Conservation (phyloP, 768 basidiomycete genomes). For the Nevesoporus exiguus region DNA sequence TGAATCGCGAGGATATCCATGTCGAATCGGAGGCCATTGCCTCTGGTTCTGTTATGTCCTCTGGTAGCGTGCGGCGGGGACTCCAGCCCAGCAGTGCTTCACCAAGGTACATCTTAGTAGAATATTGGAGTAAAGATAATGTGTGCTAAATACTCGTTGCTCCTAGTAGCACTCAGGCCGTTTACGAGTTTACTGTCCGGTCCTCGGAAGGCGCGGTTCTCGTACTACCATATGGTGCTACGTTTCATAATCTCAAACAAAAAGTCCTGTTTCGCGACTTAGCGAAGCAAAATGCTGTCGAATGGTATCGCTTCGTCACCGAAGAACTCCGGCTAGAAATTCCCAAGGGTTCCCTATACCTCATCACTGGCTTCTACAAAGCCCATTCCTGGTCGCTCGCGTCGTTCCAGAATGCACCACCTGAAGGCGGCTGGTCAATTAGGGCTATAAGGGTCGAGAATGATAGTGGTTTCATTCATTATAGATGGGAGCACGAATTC, state of each 20-base stretch:
- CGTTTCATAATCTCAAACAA: constrained; percentile 9
- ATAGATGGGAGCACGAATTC: neutral
- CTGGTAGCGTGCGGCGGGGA: neutral
- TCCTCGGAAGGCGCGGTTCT: constrained; percentile 26
- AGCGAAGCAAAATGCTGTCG: constrained; percentile 12
- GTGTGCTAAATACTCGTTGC: neutral
- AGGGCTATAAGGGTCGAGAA: neutral
- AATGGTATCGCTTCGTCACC: constrained; percentile 21
- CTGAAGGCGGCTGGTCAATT: neutral
- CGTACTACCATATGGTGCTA: constrained; percentile 28
- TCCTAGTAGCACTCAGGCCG: neutral
- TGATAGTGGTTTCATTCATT: too few species aligned
- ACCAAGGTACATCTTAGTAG: too few species aligned
- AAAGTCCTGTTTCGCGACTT: constrained; percentile 9
- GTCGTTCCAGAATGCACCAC: neutral
- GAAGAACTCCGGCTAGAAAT: neutral
- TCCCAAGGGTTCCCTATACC: neutral
- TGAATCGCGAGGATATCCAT: neutral
- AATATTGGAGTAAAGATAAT: too few species aligned
- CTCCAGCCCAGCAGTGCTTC: neutral
- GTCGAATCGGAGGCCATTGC: neutral
- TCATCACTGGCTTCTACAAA: neutral
- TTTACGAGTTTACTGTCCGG: neutral
- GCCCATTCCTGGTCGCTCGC: neutral
- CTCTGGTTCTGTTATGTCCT: neutral